Percentiles rank a stretch among this genome's conserved stretches.
These are phyloP conservation scores for Diddensiella caesifluorescens DNA, from an alignment of 805 yeast genomes.

Conservation along the genomic window DNA sequence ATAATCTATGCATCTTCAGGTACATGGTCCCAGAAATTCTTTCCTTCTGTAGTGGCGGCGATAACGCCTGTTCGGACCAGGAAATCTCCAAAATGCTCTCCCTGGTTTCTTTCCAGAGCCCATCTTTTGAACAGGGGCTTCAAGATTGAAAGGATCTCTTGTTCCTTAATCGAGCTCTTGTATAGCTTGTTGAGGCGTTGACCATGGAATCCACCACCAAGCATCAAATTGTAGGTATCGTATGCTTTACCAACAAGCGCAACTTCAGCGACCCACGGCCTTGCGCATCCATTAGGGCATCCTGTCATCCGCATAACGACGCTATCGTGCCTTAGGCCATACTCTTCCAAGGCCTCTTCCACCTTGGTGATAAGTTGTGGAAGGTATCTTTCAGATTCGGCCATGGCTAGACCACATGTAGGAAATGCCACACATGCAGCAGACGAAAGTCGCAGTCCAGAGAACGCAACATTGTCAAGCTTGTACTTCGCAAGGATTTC, in stretches of 20 bases:
- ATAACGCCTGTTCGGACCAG: slow-evolving; percentile 82
- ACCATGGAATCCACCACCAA: slow-evolving; percentile 95
- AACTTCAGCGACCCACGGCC: slow-evolving; percentile 97
- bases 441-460: slow-evolving; percentile 81
- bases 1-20: slow-evolving; percentile 60
- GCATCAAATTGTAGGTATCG: slow-evolving; percentile 87
- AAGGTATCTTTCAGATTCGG: slow-evolving; percentile 89
- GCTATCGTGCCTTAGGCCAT: slow-evolving; percentile 89
- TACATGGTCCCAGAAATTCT: slow-evolving; percentile 89
- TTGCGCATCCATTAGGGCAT: slow-evolving; percentile 97
- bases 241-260: slow-evolving; percentile 94
- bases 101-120: slow-evolving; percentile 85
- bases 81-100: slow-evolving; percentile 95
- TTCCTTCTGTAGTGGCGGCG: slow-evolving; percentile 84
- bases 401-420: slow-evolving; percentile 98
- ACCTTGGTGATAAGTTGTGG: slow-evolving; percentile 77
- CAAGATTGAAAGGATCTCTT: slow-evolving; percentile 70
- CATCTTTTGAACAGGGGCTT: slow-evolving; percentile 88
- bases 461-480: slow-evolving; percentile 75
- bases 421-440: slow-evolving; percentile 98
- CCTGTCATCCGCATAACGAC: slow-evolving; percentile 98
- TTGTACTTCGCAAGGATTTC: slow-evolving; percentile 62
- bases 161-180: slow-evolving; percentile 84
- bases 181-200: slow-evolving; percentile 86
- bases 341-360: slow-evolving; percentile 83